A percentile compares a stretch with the other conserved stretches of the same genome.
These are phyloP conservation scores for Myriosclerotinia curreyana DNA, from an alignment of 2,329 filamentous ascomycete species.

Conservation along the genomic window DNA sequence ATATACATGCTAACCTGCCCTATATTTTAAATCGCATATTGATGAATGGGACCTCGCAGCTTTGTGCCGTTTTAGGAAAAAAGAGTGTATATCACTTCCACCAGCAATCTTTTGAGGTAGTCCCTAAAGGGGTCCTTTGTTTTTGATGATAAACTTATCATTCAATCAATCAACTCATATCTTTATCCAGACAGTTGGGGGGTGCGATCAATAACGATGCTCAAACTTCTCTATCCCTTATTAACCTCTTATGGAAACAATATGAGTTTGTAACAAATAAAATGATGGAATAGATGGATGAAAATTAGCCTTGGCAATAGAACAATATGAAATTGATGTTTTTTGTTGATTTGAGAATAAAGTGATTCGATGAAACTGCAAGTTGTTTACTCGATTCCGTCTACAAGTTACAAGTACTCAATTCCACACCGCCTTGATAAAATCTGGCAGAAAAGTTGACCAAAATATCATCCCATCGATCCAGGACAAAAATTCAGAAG, in stretches of 20 bases:
- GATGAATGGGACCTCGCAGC: no score
- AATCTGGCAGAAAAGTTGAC: slow-evolving; percentile 13
- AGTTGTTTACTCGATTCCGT: neutral
- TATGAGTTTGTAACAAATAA: neutral
- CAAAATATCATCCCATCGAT: slow-evolving; percentile 7
- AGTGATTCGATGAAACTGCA: neutral
- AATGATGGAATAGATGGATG: neutral
- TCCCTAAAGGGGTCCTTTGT: neutral
- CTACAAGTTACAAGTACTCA: neutral
- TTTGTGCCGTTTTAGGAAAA: neutral
- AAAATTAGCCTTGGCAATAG: neutral
- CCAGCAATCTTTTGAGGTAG: neutral
- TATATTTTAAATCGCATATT: neutral
- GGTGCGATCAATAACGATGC: neutral
- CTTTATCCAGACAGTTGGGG: no score
- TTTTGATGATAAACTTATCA: neutral
- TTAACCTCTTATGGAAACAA: slow-evolving; percentile 5
- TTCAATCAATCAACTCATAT: neutral
- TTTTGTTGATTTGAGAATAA: slow-evolving; percentile 9
- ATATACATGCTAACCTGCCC: neutral
- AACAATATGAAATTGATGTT: neutral
- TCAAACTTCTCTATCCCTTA: neutral
- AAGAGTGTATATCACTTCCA: neutral
- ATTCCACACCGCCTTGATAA: slow-evolving; percentile 1
- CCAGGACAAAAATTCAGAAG: neutral